Evolutionary conservation across 306 rosid genomes (phyloP).

Genomic region (Senna tora): DNA sequence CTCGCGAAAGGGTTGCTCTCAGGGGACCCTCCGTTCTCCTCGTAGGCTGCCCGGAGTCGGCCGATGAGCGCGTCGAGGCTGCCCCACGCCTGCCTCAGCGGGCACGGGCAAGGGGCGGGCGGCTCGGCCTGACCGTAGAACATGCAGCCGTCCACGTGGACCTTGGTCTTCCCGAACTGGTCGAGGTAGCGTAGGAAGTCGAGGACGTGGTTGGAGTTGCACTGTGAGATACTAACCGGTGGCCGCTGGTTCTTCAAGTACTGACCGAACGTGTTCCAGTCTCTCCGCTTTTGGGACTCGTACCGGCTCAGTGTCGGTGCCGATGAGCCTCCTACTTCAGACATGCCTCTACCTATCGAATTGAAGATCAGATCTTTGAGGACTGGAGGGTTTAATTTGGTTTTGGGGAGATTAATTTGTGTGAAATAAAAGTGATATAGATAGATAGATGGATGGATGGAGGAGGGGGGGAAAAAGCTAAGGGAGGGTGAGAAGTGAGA

Average conservation of each 20-base stretch:
- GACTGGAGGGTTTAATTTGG: too few relatives aligned
- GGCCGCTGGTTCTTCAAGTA: conserved; percentile 89
- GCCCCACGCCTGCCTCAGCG: conserved; percentile 94
- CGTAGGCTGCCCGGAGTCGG: conserved; percentile 90
- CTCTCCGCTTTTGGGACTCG: conserved; percentile 91
- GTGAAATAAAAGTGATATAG: too few relatives aligned
- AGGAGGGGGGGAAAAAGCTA: too few relatives aligned
- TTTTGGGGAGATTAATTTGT: too few relatives aligned
- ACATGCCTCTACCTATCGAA: too few relatives aligned
- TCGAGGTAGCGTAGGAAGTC: conserved; percentile 87
- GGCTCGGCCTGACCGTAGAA: conserved; percentile 95
- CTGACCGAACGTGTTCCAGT: conserved; percentile 98
- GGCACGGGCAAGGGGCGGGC: conserved; percentile 92
- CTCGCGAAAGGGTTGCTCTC: conserved; percentile 83
- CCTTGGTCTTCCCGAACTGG: conserved; percentile 97
- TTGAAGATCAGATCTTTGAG: too few relatives aligned
- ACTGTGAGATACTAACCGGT: conserved; percentile 75
- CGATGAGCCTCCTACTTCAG: conserved; percentile 23
- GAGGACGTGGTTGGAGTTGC: conserved; percentile 79
- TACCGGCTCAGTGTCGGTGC: conserved; percentile 78
- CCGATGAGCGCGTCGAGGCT: conserved; percentile 97
- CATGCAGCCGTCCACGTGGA: conserved; percentile 87
- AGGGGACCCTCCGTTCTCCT: conserved; percentile 85
- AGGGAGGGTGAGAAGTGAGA: too few relatives aligned
- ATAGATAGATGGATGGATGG: too few relatives aligned